A percentile compares a stretch with the other conserved stretches of the same genome.
These are phyloP conservation scores for Leccinum broughii DNA, from an alignment of 768 basidiomycete species.

Conservation along the genomic window DNA sequence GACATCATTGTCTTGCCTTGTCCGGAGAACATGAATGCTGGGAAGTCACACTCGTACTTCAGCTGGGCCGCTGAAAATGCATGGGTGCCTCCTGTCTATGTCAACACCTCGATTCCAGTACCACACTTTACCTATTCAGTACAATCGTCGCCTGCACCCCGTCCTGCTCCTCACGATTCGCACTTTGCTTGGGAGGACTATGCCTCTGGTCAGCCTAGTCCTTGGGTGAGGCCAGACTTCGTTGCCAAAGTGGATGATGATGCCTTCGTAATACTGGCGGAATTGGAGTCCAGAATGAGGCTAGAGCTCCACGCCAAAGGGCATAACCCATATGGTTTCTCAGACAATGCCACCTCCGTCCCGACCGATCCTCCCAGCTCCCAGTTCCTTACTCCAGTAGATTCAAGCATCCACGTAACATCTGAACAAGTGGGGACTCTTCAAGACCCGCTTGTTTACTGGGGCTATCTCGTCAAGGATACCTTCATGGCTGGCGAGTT, in stretches of 20 bases:
- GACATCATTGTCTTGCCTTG: conserved; percentile 85
- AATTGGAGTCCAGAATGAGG: conserved; percentile 87
- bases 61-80: conserved; percentile 90
- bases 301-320: conserved; percentile 61
- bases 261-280: conserved; percentile 91
- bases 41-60: conserved; percentile 91
- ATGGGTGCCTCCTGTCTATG: conserved; percentile 82
- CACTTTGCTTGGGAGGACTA: conserved; percentile 52
- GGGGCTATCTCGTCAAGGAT: conserved; percentile 91
- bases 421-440: conserved; percentile 12
- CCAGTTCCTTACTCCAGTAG: neutral
- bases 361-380: conserved; percentile 2
- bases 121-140: conserved; percentile 68
- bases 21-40: conserved; percentile 93
- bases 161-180: conserved; percentile 75
- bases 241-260: conserved; percentile 96
- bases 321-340: conserved; percentile 26
- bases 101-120: conserved; percentile 40
- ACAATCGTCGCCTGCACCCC: conserved; percentile 52
- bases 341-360: conserved; percentile 11
- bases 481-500: conserved; percentile 95
- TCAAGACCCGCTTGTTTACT: conserved; percentile 76
- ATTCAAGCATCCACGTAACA: neutral
- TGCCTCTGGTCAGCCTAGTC: conserved; percentile 40
- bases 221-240: conserved; percentile 88